Evolutionary conservation across 192 early-diverging fungal genomes (phyloP).

Genomic region (Coemansia sp.): DNA sequence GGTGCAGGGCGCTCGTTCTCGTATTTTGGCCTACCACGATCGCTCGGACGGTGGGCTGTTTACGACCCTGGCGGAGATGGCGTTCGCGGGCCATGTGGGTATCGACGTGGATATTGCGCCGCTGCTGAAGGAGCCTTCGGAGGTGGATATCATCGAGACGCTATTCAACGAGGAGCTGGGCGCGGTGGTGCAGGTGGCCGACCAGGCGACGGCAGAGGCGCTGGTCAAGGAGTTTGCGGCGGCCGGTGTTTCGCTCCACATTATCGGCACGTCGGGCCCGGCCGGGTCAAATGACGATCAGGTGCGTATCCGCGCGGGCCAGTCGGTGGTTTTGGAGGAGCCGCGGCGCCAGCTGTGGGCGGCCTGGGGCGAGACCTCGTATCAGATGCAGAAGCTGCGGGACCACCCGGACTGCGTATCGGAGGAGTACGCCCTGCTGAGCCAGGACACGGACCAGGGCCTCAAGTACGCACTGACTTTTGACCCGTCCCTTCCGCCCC

Average conservation of each 20-base stretch:
- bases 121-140: slow-evolving; percentile 8
- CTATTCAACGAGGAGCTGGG: slow-evolving; percentile 98
- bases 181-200: slow-evolving; percentile 85
- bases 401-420: slow-evolving; percentile 84
- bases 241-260: slow-evolving; percentile 54
- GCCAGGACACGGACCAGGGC: slow-evolving; percentile 71
- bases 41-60: slow-evolving; percentile 97
- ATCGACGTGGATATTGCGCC: slow-evolving; percentile 60
- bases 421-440: slow-evolving; percentile 72
- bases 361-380: slow-evolving; percentile 88
- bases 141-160: slow-evolving; percentile 51
- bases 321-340: slow-evolving; percentile 49
- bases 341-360: slow-evolving; percentile 68
- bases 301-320: slow-evolving; percentile 50
- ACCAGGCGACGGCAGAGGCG: slow-evolving; percentile 48
- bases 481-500: slow-evolving; percentile 44
- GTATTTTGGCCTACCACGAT: slow-evolving; percentile 94
- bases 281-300: slow-evolving; percentile 33
- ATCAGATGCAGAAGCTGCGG: slow-evolving; percentile 80
- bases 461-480: slow-evolving; percentile 75
- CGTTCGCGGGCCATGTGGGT: slow-evolving; percentile 90
- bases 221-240: slow-evolving; percentile 33
- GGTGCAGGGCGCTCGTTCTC: slow-evolving; percentile 50
- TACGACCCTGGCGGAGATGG: slow-evolving; percentile 90
- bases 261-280: slow-evolving; percentile 40